These are phyloP conservation scores for Diversispora eburnea DNA, from an alignment of 192 early-diverging fungal species.

Conservation along the genomic window DNA sequence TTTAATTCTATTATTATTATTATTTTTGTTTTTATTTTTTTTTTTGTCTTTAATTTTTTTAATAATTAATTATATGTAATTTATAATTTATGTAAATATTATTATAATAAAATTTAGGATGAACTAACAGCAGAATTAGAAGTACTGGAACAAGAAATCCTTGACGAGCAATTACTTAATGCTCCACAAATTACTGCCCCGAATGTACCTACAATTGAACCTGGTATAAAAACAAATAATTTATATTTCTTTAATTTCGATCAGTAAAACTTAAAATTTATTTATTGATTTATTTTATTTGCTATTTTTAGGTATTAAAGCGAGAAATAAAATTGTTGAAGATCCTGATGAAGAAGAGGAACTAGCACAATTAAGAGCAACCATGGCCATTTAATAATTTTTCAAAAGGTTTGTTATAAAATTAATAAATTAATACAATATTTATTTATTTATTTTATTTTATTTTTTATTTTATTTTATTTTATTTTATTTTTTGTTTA, in stretches of 20 bases:
- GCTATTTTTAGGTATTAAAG: constrained; percentile 32
- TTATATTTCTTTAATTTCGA: not conserved
- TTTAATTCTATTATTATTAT: too few relatives aligned
- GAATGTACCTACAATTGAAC: constrained; percentile 56
- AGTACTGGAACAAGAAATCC: constrained; percentile 87
- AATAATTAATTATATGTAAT: not conserved
- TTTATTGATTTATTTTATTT: not conserved
- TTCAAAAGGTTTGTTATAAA: too few relatives aligned
- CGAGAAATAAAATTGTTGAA: constrained; percentile 34
- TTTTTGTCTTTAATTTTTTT: not conserved
- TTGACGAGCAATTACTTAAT: constrained; percentile 80
- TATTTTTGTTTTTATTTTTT: constrained; percentile 18
- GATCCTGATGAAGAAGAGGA: constrained; percentile 82
- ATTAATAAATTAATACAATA: too few relatives aligned
- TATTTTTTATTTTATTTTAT: too few relatives aligned
- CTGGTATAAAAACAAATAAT: constrained; percentile 50
- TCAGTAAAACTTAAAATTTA: not conserved
- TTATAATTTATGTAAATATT: not conserved
- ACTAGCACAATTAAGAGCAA: constrained; percentile 67
- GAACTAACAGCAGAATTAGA: constrained; percentile 89
- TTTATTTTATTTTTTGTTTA: too few relatives aligned
- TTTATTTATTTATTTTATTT: too few relatives aligned
- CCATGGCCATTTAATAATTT: constrained; percentile 66
- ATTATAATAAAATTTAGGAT: constrained; percentile 46
- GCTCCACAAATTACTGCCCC: constrained; percentile 59